Conservation (phyloP, 768 basidiomycete species). For the Leccinum imitatum region DNA sequence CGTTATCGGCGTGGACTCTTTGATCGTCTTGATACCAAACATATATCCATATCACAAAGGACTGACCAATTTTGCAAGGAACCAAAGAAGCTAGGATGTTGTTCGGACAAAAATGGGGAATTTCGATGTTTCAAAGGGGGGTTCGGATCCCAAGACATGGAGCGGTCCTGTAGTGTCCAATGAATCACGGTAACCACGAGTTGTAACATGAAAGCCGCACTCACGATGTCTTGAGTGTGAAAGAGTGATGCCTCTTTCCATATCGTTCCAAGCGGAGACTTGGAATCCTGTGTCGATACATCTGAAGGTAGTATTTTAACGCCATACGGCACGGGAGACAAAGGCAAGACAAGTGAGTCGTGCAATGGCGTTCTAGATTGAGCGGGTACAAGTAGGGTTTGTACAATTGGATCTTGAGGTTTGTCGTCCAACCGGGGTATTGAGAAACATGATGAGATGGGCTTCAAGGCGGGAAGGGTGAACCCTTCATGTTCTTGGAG, state of each 20-base stretch:
- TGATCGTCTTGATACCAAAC: background rate
- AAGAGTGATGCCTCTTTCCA: conserved; percentile 22
- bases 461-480: conserved; percentile 33
- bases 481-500: conserved; percentile 19
- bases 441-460: conserved; percentile 50
- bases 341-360: background rate
- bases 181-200: conserved; percentile 3
- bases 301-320: background rate
- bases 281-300: background rate
- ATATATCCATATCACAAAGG: background rate
- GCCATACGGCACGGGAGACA: background rate
- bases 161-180: conserved; percentile 39
- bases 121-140: conserved; percentile 33
- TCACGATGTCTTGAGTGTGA: conserved; percentile 14
- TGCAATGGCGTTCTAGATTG: background rate
- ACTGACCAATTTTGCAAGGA: conserved; percentile 62
- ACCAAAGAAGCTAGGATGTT: conserved; percentile 49
- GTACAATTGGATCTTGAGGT: conserved; percentile 79
- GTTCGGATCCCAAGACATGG: conserved; percentile 65
- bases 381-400: conserved; percentile 40
- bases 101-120: conserved; percentile 70
- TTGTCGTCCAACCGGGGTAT: conserved; percentile 66
- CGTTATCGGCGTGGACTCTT: conserved; percentile 2
- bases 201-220: conserved; percentile 3
- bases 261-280: conserved; percentile 2